phyloP scores from a whole-genome alignment of 2,329 filamentous ascomycete genomes.

The Apiospora saccharicola region DNA sequence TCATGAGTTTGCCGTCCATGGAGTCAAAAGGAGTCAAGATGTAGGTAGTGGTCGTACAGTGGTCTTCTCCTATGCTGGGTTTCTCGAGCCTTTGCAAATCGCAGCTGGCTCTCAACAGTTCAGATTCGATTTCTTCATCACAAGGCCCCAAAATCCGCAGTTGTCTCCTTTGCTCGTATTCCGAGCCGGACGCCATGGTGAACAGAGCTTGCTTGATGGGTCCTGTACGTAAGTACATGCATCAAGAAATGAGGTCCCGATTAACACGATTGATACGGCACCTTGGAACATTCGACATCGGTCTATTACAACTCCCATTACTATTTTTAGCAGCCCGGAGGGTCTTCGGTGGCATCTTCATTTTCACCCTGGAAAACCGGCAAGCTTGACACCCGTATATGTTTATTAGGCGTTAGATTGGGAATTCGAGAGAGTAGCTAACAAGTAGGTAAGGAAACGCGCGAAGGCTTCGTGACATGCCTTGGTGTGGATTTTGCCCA shows the following conservation, averaged over 20 bases:
- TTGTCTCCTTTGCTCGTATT: neutral
- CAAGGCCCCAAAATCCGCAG: neutral
- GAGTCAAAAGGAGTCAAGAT: too few relatives aligned
- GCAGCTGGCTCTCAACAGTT: neutral
- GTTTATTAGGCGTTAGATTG: neutral
- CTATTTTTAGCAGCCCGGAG: neutral
- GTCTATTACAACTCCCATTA: neutral
- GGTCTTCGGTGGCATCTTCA: neutral
- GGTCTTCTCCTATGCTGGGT: too few relatives aligned
- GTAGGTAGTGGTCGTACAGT: too few relatives aligned
- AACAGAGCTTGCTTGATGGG: neutral
- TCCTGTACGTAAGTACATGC: neutral
- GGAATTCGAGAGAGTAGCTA: neutral
- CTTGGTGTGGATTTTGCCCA: constrained; percentile 2
- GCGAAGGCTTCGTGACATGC: neutral
- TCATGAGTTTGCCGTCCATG: too few relatives aligned
- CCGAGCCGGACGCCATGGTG: neutral
- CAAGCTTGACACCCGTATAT: neutral
- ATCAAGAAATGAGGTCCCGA: neutral
- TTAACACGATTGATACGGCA: neutral
- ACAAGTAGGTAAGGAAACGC: neutral
- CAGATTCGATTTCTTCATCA: neutral
- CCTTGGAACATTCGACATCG: neutral
- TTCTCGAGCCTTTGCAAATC: too few relatives aligned
- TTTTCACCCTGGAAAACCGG: neutral